These are phyloP conservation scores for Apiotrichum sp. DNA, from an alignment of 1,284 basidiomycete genomes.

Conservation along the genomic window DNA sequence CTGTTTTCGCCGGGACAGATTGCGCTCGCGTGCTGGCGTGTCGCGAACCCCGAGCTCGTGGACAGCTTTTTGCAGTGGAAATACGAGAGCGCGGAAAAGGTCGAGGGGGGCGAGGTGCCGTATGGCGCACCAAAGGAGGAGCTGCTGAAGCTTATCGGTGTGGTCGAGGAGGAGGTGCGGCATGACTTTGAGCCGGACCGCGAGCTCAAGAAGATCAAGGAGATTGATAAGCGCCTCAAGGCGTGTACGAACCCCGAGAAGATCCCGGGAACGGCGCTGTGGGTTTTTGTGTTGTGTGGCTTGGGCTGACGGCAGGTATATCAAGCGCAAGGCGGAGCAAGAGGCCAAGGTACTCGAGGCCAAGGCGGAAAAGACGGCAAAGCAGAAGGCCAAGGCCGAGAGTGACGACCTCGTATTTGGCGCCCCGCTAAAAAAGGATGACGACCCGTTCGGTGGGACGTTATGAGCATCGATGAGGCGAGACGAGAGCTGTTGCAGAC, in stretches of 20 bases:
- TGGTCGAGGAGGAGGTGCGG: conserved; percentile 57
- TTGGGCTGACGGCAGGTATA: conserved; percentile 33
- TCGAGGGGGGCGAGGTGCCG: conserved; percentile 18
- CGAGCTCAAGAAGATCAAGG: conserved; percentile 73
- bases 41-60: conserved; percentile 59
- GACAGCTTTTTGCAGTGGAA: conserved; percentile 58
- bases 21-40: conserved; percentile 71
- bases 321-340: conserved; percentile 44
- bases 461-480: not conserved
- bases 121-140: conserved; percentile 33
- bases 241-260: conserved; percentile 91
- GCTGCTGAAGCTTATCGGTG: conserved; percentile 50
- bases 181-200: conserved; percentile 52
- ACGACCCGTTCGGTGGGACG: not conserved
- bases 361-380: conserved; percentile 35
- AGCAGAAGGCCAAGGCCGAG: conserved; percentile 17
- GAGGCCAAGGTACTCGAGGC: conserved; percentile 32
- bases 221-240: conserved; percentile 75
- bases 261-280: conserved; percentile 72
- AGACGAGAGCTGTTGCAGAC: no score
- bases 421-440: conserved; percentile 1
- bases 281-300: conserved; percentile 17
- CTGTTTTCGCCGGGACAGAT: conserved; percentile 90
- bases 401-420: conserved; percentile 31
- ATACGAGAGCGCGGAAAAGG: conserved; percentile 37